phyloP scores from a whole-genome alignment of 1,139 yeast genomes.

The Candida sanyaensis region DNA sequence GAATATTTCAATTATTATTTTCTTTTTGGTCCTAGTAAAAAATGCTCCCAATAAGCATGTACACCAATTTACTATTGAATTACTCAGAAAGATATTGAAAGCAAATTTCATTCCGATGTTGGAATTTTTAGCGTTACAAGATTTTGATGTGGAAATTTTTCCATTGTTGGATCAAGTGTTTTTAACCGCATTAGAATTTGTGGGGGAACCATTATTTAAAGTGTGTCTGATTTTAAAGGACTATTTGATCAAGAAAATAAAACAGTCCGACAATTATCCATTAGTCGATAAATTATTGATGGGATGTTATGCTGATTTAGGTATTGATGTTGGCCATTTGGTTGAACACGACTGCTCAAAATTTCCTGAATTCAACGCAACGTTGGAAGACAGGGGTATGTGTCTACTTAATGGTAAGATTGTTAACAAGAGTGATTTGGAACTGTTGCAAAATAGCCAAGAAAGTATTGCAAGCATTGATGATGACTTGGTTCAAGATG shows the following conservation, averaged over 20 bases:
- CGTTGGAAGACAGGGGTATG: constrained; percentile 6
- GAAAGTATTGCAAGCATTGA: background rate
- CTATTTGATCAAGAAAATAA: constrained; percentile 12
- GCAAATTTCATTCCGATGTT: constrained; percentile 6
- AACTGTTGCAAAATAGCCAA: background rate
- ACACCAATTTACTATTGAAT: constrained; percentile 19
- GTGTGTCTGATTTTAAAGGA: constrained; percentile 11
- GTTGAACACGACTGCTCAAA: background rate
- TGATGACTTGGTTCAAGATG: background rate
- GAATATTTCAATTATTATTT: constrained; percentile 32
- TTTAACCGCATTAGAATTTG: background rate
- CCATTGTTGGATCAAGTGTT: constrained; percentile 7
- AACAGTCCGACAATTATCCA: constrained; percentile 8
- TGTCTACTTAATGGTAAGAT: constrained; percentile 3
- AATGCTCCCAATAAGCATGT: constrained; percentile 36
- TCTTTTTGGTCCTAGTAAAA: constrained; percentile 32
- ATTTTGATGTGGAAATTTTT: constrained; percentile 11
- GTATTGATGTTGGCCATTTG: constrained; percentile 10
- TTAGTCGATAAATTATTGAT: constrained; percentile 15
- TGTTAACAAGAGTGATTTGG: background rate
- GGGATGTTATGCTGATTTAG: constrained; percentile 11
- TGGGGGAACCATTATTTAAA: background rate
- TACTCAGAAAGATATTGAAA: constrained; percentile 4
- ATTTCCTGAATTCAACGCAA: constrained; percentile 2
- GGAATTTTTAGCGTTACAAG: constrained; percentile 11